A percentile compares a stretch with the other conserved stretches of the same genome.
Conservation (phyloP, 202 grass and related monocot genomes). For the Zizania palustris region DNA sequence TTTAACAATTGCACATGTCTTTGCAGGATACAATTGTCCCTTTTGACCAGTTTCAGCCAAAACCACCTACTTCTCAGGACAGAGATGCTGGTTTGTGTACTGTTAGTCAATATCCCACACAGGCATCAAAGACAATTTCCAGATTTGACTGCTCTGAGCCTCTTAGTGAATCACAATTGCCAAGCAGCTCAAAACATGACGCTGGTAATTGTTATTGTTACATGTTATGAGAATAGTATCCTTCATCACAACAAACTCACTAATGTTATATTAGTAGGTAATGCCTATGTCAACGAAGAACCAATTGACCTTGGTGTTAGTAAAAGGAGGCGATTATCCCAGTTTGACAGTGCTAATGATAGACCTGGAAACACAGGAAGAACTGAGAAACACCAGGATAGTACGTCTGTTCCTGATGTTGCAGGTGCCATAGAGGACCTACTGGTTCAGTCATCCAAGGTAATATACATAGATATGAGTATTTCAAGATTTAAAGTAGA, state of each 20-base stretch:
- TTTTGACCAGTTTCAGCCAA: conserved; percentile 69
- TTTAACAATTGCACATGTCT: conserved; percentile 3
- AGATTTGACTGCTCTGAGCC: conserved; percentile 49
- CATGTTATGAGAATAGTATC: conserved; percentile 14
- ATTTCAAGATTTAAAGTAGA: conserved; percentile 29
- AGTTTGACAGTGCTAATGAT: conserved; percentile 41
- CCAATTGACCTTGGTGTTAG: conserved; percentile 38
- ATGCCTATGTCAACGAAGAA: conserved; percentile 37
- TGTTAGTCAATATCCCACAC: conserved; percentile 72
- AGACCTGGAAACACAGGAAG: conserved; percentile 38
- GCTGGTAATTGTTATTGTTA: conserved; percentile 48
- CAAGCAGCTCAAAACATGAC: conserved; percentile 54
- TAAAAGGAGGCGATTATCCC: conserved; percentile 59
- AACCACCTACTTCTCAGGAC: conserved; percentile 61
- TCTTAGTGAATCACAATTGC: conserved; percentile 34
- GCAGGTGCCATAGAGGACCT: conserved; percentile 85
- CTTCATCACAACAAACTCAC: conserved; percentile 32
- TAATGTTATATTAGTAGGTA: conserved; percentile 32
- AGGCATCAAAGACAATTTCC: conserved; percentile 47
- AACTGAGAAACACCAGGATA: conserved; percentile 46
- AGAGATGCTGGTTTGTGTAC: conserved; percentile 63
- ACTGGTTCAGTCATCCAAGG: conserved; percentile 78
- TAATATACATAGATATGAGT: conserved; percentile 37
- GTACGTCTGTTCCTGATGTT: conserved; percentile 64
- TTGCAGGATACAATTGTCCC: conserved; percentile 70